Conservation (phyloP, 352 stramenopile species). For the Phytophthora boehmeriae region DNA sequence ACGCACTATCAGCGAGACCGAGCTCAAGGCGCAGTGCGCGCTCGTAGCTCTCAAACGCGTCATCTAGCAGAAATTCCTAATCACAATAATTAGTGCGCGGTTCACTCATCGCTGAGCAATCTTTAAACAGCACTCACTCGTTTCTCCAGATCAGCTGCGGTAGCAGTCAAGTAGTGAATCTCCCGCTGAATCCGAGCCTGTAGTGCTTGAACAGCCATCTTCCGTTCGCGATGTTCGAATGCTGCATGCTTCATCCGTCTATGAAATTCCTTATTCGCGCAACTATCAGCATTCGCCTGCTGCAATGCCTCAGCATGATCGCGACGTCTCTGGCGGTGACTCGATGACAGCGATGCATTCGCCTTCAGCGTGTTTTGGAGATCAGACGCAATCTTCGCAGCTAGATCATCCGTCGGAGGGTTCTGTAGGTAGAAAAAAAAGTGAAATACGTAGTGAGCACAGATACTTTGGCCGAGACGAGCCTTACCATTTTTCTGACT, state of each 20-base stretch:
- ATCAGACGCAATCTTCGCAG: slow-evolving; percentile 18
- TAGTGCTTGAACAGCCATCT: slow-evolving; percentile 61
- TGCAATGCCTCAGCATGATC: slow-evolving; percentile 25
- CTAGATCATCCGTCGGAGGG: slow-evolving; percentile 3
- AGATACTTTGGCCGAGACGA: background rate
- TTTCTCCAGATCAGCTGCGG: slow-evolving; percentile 47
- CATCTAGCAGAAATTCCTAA: slow-evolving; percentile 65
- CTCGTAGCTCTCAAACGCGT: slow-evolving; percentile 63
- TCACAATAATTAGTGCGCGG: slow-evolving; percentile 15
- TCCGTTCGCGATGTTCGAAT: slow-evolving; percentile 59
- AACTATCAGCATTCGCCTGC: slow-evolving; percentile 5
- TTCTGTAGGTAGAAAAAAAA: background rate
- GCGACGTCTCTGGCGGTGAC: slow-evolving; percentile 21
- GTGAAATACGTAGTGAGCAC: background rate
- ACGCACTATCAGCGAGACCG: slow-evolving; percentile 17
- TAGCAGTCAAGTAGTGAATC: slow-evolving; percentile 60
- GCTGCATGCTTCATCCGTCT: slow-evolving; percentile 37
- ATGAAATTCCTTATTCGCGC: slow-evolving; percentile 37
- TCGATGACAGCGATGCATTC: slow-evolving; percentile 24
- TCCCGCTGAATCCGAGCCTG: slow-evolving; percentile 56
- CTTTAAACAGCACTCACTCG: slow-evolving; percentile 29
- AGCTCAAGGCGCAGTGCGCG: slow-evolving; percentile 43
- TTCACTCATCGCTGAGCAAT: background rate
- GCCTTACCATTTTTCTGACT: background rate
- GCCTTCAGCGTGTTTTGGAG: slow-evolving; percentile 12